Evolutionary conservation across 2,329 filamentous ascomycete species (phyloP), one percentile per base, ranked within the genome.

Genomic region (Exserohilum turcica): DNA sequence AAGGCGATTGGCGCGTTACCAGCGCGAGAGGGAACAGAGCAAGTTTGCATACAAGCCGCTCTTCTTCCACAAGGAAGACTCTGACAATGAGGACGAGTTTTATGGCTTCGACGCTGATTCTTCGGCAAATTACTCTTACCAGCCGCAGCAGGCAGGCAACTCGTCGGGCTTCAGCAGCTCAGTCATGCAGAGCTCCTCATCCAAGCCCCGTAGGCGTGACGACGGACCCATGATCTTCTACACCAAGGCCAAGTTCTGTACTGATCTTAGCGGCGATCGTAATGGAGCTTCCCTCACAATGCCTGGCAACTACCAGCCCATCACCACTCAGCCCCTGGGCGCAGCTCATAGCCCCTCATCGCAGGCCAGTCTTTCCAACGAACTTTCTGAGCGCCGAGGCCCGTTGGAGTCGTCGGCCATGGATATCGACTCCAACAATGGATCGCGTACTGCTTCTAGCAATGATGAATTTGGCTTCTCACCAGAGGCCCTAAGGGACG

Each of bases 141-240:
- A 54, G 47, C 62, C 65, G 4, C 66, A 67, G 6, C 60, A 64
- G 24, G 49, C 59, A 5, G 71, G 65, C 3, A 74, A 76, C 38
- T 78, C 77, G 1, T 78, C 77, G 1, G 74, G 72, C 0, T 72
- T 79, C 61, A 73, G 72, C 4, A 64, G 84, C 77, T 59, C 83
- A 68, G 59, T 78, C 68, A 40, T 81, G 74, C 51, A 76, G 66
- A 71, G 80, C 66, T 65, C 79, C 29, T 76, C 58, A 1, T 68
- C 71, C 0, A 80, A 76, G 59, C 84, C 82, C 70, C 33, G 45
- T n/a, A 82, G 82, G 21, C 81, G 79, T 0, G 80, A 85, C 10
- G 85, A 89, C 53, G 91, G 90, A 7, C 86, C 89, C 1, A 88
- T 95, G 60, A 91, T 93, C 15, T 95, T 92, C 67, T 95, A 93